phyloP scores from a whole-genome alignment of 2,329 filamentous ascomycete species.

The Aspergillus sp. region DNA sequence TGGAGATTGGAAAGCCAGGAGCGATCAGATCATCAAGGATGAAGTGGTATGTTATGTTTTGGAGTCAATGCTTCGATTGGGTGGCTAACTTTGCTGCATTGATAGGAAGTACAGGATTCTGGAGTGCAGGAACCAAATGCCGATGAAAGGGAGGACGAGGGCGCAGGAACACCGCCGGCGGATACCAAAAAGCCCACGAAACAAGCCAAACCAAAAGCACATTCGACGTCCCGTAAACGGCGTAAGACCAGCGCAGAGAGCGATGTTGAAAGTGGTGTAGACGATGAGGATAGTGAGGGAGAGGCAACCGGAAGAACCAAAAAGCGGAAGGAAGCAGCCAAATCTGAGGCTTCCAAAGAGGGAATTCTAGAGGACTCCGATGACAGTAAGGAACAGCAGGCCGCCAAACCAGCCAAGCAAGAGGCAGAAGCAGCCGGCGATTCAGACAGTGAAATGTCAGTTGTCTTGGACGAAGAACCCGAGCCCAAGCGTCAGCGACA shows the following conservation, averaged over 20 bases:
- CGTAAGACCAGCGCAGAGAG: conserved; percentile 31
- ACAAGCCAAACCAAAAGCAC: conserved; percentile 23
- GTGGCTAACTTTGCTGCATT: background rate
- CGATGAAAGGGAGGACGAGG: conserved; percentile 12
- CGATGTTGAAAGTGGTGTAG: conserved; percentile 12
- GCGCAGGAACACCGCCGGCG: conserved; percentile 15
- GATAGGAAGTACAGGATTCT: conserved; percentile 36
- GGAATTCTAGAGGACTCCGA: conserved; percentile 14
- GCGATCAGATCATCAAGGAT: conserved; percentile 54
- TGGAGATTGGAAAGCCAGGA: conserved; percentile 54
- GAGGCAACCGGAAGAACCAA: conserved; percentile 16
- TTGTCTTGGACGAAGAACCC: conserved; percentile 72
- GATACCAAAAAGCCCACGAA: conserved; percentile 28
- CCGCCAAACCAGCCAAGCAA: conserved; percentile 21
- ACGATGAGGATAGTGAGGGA: conserved; percentile 24
- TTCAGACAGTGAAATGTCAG: conserved; percentile 68
- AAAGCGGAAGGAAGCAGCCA: conserved; percentile 7
- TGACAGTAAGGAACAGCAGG: conserved; percentile 13
- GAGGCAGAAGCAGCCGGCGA: conserved; percentile 43
- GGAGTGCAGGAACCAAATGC: conserved; percentile 13
- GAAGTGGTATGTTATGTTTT: conserved; percentile 47
- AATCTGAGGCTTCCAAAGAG: conserved; percentile 9
- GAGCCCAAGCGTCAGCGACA: conserved; percentile 57
- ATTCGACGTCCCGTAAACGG: conserved; percentile 32
- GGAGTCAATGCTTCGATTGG: background rate